A percentile compares a stretch with the other conserved stretches of the same genome.
These are phyloP conservation scores for Kwoniella bestiolae DNA, from an alignment of 768 basidiomycete species.

Conservation along the genomic window DNA sequence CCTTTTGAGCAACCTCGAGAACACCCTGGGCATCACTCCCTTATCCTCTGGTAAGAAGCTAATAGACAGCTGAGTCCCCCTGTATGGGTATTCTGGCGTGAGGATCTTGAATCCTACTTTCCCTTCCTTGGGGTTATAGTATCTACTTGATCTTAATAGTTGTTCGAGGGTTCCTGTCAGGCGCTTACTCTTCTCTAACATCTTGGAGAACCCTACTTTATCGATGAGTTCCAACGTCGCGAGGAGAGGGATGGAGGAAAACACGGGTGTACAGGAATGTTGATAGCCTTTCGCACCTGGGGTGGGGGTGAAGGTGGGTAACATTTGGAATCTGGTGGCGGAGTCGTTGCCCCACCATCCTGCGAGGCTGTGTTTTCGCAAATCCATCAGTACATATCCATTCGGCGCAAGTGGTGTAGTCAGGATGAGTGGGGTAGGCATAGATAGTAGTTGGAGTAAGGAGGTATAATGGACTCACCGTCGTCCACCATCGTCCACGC, in stretches of 20 bases:
- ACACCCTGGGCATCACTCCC: slow-evolving; percentile 72
- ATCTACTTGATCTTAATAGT: slow-evolving; percentile 67
- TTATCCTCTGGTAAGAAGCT: slow-evolving; percentile 61
- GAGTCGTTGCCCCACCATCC: slow-evolving; percentile 99
- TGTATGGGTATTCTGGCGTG: slow-evolving; percentile 71
- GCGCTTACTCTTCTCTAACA: slow-evolving; percentile 71
- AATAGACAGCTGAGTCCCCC: slow-evolving; percentile 88
- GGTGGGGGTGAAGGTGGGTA: slow-evolving; percentile 77
- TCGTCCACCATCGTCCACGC: slow-evolving; percentile 49
- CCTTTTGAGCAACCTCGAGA: slow-evolving; percentile 64
- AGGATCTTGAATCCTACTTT: slow-evolving; percentile 82
- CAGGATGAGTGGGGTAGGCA: too few species aligned
- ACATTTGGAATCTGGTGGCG: slow-evolving; percentile 87
- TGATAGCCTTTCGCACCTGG: slow-evolving; percentile 93
- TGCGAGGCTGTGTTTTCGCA: slow-evolving; percentile 66
- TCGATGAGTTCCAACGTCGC: slow-evolving; percentile 82
- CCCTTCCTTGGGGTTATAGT: slow-evolving; percentile 60
- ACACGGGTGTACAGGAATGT: slow-evolving; percentile 88
- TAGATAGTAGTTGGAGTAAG: too few species aligned
- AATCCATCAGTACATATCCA: neutral
- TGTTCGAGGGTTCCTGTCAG: slow-evolving; percentile 75
- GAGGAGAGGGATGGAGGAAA: slow-evolving; percentile 76
- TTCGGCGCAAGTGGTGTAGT: too few species aligned
- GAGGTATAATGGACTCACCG: slow-evolving; percentile 33
- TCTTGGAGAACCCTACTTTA: slow-evolving; percentile 72